Evolutionary conservation across 805 yeast genomes (phyloP), one percentile per base, ranked within the genome.

Genomic region (Sugiyamaella valdiviana): DNA sequence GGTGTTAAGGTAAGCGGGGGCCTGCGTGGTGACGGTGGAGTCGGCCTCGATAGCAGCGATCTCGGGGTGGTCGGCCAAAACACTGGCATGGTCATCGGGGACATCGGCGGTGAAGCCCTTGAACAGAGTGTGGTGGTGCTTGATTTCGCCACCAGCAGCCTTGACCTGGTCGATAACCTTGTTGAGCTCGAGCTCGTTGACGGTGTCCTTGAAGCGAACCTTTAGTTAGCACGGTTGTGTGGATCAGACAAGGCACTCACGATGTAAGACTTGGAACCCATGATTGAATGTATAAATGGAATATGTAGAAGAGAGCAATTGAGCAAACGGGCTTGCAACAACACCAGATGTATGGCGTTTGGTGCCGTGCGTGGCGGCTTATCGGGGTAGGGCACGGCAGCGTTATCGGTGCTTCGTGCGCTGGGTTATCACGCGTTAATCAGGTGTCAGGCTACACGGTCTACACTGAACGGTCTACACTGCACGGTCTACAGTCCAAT

Each of bases 41-140:
- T 64, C 68, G 52, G 56, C 56, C 57, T 64, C 68, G 19, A 63
- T 52, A 6, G 63, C 63, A 36, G 53, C 66, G 36, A 64, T 54
- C 48, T 57, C 58, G 36, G 67, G 66, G 20, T 54, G 47, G 23
- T 54, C n/a, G 15, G 51, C 44, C 36, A 64, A 52, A 16, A 64
- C 42, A 14, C 47, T 20, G 49, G 51, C 59, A 53, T 62, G 63
- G 45, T 58, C 62, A 16, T 49, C 54, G 23, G 68, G 67, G 9
- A 64, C 41, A 37, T 56, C 50, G 45, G 67, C 67, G 24, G 57
- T 56, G 56, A 64, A 64, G 36, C 67, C 69, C 59, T 63, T 63
- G 57, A 64, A 64, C 20, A 64, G 58, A 15, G 68, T 55, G 55
- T 64, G 64, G 41, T 62, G 53, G 48, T 63, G 67, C 17, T 56